These are phyloP conservation scores for Tricholomella constricta DNA, from an alignment of 768 basidiomycete species.

Conservation along the genomic window DNA sequence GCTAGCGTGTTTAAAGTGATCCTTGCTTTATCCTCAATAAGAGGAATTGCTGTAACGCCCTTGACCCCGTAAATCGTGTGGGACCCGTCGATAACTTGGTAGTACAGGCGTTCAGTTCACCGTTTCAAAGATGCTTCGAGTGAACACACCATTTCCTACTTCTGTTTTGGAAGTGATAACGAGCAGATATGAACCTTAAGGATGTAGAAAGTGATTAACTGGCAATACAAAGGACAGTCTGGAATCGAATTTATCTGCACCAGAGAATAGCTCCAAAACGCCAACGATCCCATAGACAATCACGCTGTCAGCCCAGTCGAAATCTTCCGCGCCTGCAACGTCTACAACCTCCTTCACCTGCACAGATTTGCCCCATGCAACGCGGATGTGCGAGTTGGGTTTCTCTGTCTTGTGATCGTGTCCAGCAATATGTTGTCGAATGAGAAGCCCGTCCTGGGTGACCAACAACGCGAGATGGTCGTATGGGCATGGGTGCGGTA, in stretches of 20 bases:
- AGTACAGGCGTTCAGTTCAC: slow-evolving; percentile 7
- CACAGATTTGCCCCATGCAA: slow-evolving; percentile 58
- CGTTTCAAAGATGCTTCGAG: not conserved
- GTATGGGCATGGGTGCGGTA: slow-evolving; percentile 77
- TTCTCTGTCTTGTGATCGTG: slow-evolving; percentile 18
- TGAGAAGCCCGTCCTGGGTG: slow-evolving; percentile 62
- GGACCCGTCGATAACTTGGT: slow-evolving; percentile 63
- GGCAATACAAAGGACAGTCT: not conserved
- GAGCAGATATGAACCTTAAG: slow-evolving; percentile 71
- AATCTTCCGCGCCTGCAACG: slow-evolving; percentile 28
- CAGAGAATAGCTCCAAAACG: slow-evolving; percentile 68
- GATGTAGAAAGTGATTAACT: slow-evolving; percentile 3
- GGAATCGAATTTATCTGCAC: slow-evolving; percentile 40
- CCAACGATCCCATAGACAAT: slow-evolving; percentile 80
- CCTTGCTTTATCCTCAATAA: slow-evolving; percentile 64
- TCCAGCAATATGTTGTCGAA: slow-evolving; percentile 55
- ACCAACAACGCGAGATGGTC: slow-evolving; percentile 65
- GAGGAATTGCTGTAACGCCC: slow-evolving; percentile 69
- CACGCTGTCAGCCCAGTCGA: slow-evolving; percentile 58
- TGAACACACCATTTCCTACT: slow-evolving; percentile 64
- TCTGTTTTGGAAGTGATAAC: slow-evolving; percentile 66
- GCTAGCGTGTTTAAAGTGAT: slow-evolving; percentile 53
- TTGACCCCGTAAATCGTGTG: slow-evolving; percentile 70
- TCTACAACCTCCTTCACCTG: slow-evolving; percentile 51
- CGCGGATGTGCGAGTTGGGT: slow-evolving; percentile 44